Evolutionary conservation across 495 filamentous ascomycete species (phyloP).

Genomic region (Lindgomyces ingoldianus): DNA sequence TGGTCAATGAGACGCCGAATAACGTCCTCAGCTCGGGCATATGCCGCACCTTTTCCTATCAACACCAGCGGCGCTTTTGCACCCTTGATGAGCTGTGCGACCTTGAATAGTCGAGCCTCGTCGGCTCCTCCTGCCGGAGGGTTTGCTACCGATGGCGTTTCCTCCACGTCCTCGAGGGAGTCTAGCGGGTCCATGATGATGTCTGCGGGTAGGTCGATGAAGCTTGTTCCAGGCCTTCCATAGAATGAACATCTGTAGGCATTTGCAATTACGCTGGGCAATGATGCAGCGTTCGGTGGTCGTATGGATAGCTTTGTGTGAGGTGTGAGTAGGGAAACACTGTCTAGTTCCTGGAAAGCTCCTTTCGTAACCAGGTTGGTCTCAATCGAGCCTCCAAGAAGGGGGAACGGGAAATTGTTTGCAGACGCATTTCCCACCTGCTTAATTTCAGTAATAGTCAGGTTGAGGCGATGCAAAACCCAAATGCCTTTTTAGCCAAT

Average conservation of each 20-base stretch:
- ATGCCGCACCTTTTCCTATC: slow-evolving; percentile 64
- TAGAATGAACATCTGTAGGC: slow-evolving; percentile 61
- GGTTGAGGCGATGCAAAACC: not conserved
- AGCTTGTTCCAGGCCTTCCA: slow-evolving; percentile 59
- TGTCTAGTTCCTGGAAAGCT: slow-evolving; percentile 65
- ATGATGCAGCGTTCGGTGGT: slow-evolving; percentile 50
- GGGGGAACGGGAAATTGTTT: slow-evolving; percentile 61
- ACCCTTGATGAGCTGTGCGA: slow-evolving; percentile 51
- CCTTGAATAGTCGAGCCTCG: slow-evolving; percentile 28
- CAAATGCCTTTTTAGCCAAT: no score
- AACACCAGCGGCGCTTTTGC: slow-evolving; percentile 60
- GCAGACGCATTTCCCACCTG: slow-evolving; percentile 55
- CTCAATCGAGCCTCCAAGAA: slow-evolving; percentile 61
- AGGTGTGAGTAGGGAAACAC: slow-evolving; percentile 58
- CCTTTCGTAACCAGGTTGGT: slow-evolving; percentile 57
- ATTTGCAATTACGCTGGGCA: slow-evolving; percentile 54
- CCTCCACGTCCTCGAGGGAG: slow-evolving; percentile 3
- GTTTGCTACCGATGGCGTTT: slow-evolving; percentile 39
- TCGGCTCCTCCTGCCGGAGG: slow-evolving; percentile 47
- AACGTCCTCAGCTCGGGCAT: slow-evolving; percentile 54
- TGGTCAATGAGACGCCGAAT: slow-evolving; percentile 54
- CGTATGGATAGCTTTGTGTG: slow-evolving; percentile 61
- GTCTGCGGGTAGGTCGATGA: slow-evolving; percentile 65
- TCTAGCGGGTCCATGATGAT: slow-evolving; percentile 52
- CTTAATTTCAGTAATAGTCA: not conserved